A percentile compares a stretch with the other conserved stretches of the same genome.
Conservation (phyloP, 2,329 filamentous ascomycete genomes). For the Cryoendolithus antarcticus region DNA sequence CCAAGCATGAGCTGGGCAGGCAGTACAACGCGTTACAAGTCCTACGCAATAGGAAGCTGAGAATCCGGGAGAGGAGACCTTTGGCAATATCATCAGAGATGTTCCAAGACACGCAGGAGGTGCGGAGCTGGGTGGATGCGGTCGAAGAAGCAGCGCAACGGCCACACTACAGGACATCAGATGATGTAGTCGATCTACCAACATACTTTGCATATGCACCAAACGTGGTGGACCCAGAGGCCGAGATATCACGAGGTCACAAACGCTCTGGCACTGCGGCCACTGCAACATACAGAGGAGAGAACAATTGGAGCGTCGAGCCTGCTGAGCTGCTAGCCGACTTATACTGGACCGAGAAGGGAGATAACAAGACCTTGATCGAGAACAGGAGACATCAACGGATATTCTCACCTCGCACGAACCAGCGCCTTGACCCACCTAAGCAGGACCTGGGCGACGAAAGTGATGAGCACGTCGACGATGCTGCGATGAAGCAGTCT, state of each 20-base stretch:
- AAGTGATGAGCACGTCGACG: conserved; percentile 3
- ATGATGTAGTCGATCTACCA: conserved; percentile 18
- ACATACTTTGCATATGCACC: conserved; percentile 5
- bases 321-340: conserved; percentile 83
- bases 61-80: conserved; percentile 61
- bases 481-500: conserved; percentile 2
- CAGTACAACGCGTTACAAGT: conserved; percentile 86
- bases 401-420: conserved; percentile 44
- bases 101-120: conserved; percentile 60
- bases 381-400: conserved; percentile 66
- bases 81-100: conserved; percentile 65
- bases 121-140: conserved; percentile 65
- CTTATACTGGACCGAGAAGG: conserved; percentile 78
- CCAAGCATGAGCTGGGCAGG: conserved; percentile 43
- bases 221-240: conserved; percentile 14
- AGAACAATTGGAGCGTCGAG: conserved; percentile 73
- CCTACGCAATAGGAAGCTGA: conserved; percentile 77
- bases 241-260: conserved; percentile 13
- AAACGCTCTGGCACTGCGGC: conserved; percentile 29
- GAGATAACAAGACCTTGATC: conserved; percentile 65
- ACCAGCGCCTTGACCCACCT: conserved; percentile 12
- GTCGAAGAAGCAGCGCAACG: conserved; percentile 40
- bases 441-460: conserved; percentile 8
- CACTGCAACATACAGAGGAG: conserved; percentile 55
- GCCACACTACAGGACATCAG: conserved; percentile 26